Evolutionary conservation across 2,329 filamentous ascomycete species (phyloP), one percentile per base, ranked within the genome.

Genomic region (Paramyrothecium sp.): DNA sequence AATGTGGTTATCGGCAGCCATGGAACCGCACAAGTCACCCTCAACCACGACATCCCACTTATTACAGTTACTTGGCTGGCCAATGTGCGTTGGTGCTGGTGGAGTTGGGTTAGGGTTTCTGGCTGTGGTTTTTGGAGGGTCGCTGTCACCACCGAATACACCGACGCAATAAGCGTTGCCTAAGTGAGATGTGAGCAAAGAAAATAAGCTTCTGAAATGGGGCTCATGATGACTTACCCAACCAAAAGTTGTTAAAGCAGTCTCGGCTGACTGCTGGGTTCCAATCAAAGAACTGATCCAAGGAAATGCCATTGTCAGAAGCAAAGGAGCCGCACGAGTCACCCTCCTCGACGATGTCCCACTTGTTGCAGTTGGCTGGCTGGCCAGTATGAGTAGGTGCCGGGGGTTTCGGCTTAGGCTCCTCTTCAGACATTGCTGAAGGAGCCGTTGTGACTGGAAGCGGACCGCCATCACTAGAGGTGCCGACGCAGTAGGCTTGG

Each of bases 401-500:
- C 16, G 41, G 41, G 19, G 41, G 41, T 5, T 4, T 46, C 5
- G 41, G 41, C 41, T 41, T 41, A 41, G 34, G 34, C 34, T 41
- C 11, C n/a, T 41, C 34, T n/a, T 41, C 34, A n/a, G 34, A 11
- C 34, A 11, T 41, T 11, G 34, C n/a, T 11, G 41, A 46, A 46
- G 41, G 19, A 7, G 41, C 19, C 7, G 41, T 46, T 46, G 41
- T 7, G 13, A 16, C 5, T 7, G 41, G 16, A 46, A 20, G 41
- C 41, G 41, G 5, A 5, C 48, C 7, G 17, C 47, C 47, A 21
- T 49, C 46, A n/a, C 55, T 44, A 34, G 56, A 58, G 48, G 62
- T 59, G 8, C 65, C 63, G 11, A 67, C 63, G 53, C 64, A 68
- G 55, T 67, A 68, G 7, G 62, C 60, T 26, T 66, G 56, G 7